These are phyloP conservation scores for Akanthomyces lecanii DNA, from an alignment of 2,329 filamentous ascomycete genomes.

Conservation along the genomic window DNA sequence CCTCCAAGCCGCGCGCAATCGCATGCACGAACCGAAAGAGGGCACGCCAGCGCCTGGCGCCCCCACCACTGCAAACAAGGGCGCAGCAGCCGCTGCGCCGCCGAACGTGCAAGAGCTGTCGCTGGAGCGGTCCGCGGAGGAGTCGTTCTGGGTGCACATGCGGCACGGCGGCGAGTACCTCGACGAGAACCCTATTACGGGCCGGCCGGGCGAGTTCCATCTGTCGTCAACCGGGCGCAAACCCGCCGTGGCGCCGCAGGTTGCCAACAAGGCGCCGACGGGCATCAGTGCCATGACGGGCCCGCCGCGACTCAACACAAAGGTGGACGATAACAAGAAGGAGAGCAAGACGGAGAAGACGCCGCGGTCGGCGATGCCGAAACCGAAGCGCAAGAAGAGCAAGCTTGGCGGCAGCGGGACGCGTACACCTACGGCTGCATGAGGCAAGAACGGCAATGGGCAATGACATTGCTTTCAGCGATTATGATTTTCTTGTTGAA, in stretches of 20 bases:
- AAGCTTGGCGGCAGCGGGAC: constrained; percentile 36
- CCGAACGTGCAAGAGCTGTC: constrained; percentile 37
- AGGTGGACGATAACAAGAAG: constrained; percentile 43
- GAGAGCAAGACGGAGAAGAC: constrained; percentile 42
- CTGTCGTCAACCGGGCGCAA: constrained; percentile 58
- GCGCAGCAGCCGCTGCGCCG: constrained; percentile 24
- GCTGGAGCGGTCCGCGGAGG: constrained; percentile 49
- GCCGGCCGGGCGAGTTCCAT: constrained; percentile 62
- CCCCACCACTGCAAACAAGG: constrained; percentile 16
- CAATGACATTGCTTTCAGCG: not conserved
- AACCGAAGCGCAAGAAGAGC: constrained; percentile 47
- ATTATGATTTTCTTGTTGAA: not conserved
- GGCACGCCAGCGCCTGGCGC: constrained; percentile 38
- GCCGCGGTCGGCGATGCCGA: constrained; percentile 38
- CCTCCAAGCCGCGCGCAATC: constrained; percentile 22
- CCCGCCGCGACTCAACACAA: constrained; percentile 36
- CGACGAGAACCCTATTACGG: constrained; percentile 65
- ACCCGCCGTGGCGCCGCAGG: constrained; percentile 30
- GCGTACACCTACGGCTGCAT: constrained; percentile 26
- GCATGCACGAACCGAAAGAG: constrained; percentile 40
- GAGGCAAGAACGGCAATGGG: not conserved
- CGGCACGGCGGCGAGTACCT: constrained; percentile 61
- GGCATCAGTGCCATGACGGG: constrained; percentile 34
- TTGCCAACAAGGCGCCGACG: constrained; percentile 24
- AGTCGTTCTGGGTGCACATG: constrained; percentile 54